These are phyloP conservation scores for Allomyces javanicus DNA, from an alignment of 192 early-diverging fungal species.

Conservation along the genomic window DNA sequence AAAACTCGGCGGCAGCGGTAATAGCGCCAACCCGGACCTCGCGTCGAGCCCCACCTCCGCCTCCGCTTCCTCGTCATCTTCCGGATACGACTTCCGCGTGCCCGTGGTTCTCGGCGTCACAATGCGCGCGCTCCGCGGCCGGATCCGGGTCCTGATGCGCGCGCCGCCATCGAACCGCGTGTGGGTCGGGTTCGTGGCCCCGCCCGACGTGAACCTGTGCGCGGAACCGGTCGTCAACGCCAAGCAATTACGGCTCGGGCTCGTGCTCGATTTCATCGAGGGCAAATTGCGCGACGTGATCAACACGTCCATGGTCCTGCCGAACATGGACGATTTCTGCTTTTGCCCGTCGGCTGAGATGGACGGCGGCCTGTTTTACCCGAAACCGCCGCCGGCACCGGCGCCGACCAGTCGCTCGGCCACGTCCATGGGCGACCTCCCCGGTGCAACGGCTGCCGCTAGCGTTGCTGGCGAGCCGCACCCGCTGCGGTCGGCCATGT, in stretches of 20 bases:
- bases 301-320: slow-evolving; percentile 55
- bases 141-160: slow-evolving; percentile 53
- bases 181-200: slow-evolving; percentile 70
- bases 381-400: background rate
- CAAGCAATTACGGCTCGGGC: slow-evolving; percentile 52
- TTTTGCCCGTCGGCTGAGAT: slow-evolving; percentile 35
- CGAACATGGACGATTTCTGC: slow-evolving; percentile 71
- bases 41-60: slow-evolving; percentile 50
- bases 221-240: slow-evolving; percentile 67
- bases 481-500: too few relatives aligned
- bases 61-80: slow-evolving; percentile 31
- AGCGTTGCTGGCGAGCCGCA: too few relatives aligned
- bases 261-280: slow-evolving; percentile 72
- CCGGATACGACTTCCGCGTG: slow-evolving; percentile 39
- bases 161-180: slow-evolving; percentile 60
- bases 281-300: slow-evolving; percentile 63
- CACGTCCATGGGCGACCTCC: too few relatives aligned
- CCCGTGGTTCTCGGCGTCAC: slow-evolving; percentile 58
- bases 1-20: background rate
- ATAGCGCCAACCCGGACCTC: slow-evolving; percentile 36
- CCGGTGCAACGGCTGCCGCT: too few relatives aligned
- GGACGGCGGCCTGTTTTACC: background rate
- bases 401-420: too few relatives aligned
- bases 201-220: slow-evolving; percentile 48
- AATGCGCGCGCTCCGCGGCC: slow-evolving; percentile 49